Evolutionary conservation across 108 stramenopile genomes (phyloP), one percentile per base, ranked within the genome.

Genomic region (Cyclotella choctawhatcheeana): DNA sequence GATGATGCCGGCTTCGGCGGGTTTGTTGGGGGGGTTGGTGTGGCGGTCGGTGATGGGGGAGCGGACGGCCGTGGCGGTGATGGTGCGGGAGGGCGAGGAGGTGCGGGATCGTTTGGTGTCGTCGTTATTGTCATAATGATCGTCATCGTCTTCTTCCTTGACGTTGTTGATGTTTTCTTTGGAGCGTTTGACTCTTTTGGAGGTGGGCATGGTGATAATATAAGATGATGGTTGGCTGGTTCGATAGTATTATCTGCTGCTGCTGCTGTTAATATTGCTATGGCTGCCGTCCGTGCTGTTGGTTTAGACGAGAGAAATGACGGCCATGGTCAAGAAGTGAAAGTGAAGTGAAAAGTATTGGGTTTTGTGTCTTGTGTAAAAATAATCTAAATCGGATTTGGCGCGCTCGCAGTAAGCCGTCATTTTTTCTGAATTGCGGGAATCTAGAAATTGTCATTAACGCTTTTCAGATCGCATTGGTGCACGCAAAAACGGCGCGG

Each of bases 1-100:
- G 64, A 94, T 88, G 20, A 91, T 69, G 0, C 91, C 93, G 14
- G 91, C 85, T 62, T 86, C 84, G 33, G 86, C 77, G 34, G 85
- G 77, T 27, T 71, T 64, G 21, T 84, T 84, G 6, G 64, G 43
- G 40, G 73, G 80, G 67, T 82, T 84, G 27, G 65, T 50, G 52
- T 70, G 73, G 13, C 53, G 75, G 27, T 73, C 75, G 26, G 44
- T 34, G 20, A 79, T 18, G 27, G 73, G 79, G 8, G 79, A 79
- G 60, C 22, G 21, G 59, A 40, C 59, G 2, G 18, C 1, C 0
- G 12, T 2, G 27, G 10, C 0, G 29, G 51, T 24, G 2, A 10
- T 52, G 51, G 29, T 27, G 29, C 27, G 27, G 10, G 29, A 12
- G 55, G 59, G 14, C 6, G 40, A 22, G 59, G 59, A 40, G 53